Evolutionary conservation across 2,329 filamentous ascomycete species (phyloP).

Genomic region (Trichothecium sympodiale): DNA sequence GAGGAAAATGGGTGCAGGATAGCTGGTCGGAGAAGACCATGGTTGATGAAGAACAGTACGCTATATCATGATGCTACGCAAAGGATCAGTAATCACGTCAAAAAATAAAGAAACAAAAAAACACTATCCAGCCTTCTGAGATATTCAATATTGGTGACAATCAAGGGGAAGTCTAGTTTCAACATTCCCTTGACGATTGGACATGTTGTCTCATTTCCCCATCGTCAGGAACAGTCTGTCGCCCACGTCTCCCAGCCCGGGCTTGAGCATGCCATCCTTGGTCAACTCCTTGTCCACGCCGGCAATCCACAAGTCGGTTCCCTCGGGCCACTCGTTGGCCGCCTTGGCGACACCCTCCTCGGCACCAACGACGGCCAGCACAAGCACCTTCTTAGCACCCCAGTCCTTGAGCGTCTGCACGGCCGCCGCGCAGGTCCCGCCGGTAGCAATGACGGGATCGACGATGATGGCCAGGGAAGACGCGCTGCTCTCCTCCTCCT

Average conservation of each 20-base stretch:
- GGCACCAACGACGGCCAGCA: slow-evolving; percentile 67
- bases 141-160: slow-evolving; percentile 5
- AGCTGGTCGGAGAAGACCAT: slow-evolving; percentile 71
- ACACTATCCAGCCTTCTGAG: slow-evolving; percentile 1
- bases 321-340: slow-evolving; percentile 67
- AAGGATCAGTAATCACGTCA: not conserved
- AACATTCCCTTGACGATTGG: no score
- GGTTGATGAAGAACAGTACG: slow-evolving; percentile 64
- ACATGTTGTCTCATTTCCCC: slow-evolving; percentile 51
- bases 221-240: slow-evolving; percentile 83
- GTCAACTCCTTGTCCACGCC: slow-evolving; percentile 67
- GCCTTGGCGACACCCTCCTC: slow-evolving; percentile 58
- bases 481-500: slow-evolving; percentile 25
- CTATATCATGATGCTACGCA: slow-evolving; percentile 11
- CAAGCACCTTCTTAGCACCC: slow-evolving; percentile 74
- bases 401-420: slow-evolving; percentile 85
- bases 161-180: no score
- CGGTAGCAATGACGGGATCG: slow-evolving; percentile 89
- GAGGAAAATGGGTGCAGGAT: slow-evolving; percentile 60
- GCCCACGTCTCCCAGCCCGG: slow-evolving; percentile 81
- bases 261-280: slow-evolving; percentile 77
- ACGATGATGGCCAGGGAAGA: slow-evolving; percentile 66
- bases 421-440: slow-evolving; percentile 78
- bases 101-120: not conserved
- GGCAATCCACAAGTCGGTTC: slow-evolving; percentile 71